Base-by-base conservation (phyloP, 495 filamentous ascomycete species). In the Talaromyces ruber region DNA sequence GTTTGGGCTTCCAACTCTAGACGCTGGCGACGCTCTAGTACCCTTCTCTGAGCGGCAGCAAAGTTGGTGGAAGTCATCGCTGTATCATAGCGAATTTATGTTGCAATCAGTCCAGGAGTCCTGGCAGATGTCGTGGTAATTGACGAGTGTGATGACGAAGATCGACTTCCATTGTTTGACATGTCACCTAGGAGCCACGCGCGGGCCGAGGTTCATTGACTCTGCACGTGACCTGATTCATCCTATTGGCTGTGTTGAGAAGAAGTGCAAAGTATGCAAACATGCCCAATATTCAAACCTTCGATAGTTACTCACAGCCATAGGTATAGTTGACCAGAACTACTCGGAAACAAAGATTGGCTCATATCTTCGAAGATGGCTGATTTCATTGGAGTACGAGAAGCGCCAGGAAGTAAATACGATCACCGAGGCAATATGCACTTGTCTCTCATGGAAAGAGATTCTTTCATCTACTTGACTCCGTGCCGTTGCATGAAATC, bases 31-130 rank as follows among this genome's bases (percentile, higher is more conserved):
- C 92, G 89, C 59, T 88, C 88, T 58, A 86, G 81, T 59, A 97
- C 80, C 66, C 92, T 88, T 76, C 88, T 81, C 75, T 96, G 92
- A 62, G 92, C 92, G 65, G 86, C 84, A 71, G 88, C 87, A 72
- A 97, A 96, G 65, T 91, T 87, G 68, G 86, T 79, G 58, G 85
- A 84, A 70, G 83, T 85, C 88, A 92, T 92, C 67, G 75, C 74
- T 69, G 63, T 51, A 73, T 68, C 76, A 80, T 80, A 60, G 59
- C 43, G 39, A 51, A 28, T 32, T 22, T 29, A 52, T 12, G 59
- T 12, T 6, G 43, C 11, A 45, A 21, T 5, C 11, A 5, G 14
- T 50, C 58, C 37, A 39, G 37, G 32, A 26, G 28, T 22, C 18
- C 39, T 29, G 59, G 39, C 50, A 28, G 18, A 22, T 11, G 32